phyloP scores from a whole-genome alignment of 2,329 filamentous ascomycete genomes.

The Raffaelea ambrosiae region DNA sequence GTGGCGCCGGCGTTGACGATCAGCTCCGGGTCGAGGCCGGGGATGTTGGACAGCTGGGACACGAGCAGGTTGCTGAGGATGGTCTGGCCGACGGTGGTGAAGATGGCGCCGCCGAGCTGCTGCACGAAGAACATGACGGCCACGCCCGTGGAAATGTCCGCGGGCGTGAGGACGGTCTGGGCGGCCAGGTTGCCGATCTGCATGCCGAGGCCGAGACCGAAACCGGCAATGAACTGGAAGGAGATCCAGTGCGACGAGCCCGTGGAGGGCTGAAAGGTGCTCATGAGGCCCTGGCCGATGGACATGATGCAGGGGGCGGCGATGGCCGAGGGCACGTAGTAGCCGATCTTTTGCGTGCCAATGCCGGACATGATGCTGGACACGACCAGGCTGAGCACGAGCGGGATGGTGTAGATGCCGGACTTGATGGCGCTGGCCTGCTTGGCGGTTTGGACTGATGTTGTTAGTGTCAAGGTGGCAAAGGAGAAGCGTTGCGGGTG shows the following conservation, averaged over 20 bases:
- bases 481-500: neutral
- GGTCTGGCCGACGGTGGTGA: constrained; percentile 48
- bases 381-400: constrained; percentile 46
- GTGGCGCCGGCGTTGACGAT: constrained; percentile 49
- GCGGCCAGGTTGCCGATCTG: constrained; percentile 48
- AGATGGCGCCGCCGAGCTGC: constrained; percentile 50
- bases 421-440: constrained; percentile 43
- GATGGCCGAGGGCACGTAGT: constrained; percentile 52
- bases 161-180: constrained; percentile 41
- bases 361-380: constrained; percentile 40
- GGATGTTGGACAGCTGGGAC: constrained; percentile 26
- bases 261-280: constrained; percentile 40
- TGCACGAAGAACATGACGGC: constrained; percentile 50
- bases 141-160: constrained; percentile 46
- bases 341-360: constrained; percentile 44
- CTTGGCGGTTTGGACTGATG: constrained; percentile 47
- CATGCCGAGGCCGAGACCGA: constrained; percentile 51
- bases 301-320: constrained; percentile 39
- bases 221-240: constrained; percentile 50
- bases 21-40: constrained; percentile 30
- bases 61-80: constrained; percentile 40
- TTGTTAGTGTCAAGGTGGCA: neutral
- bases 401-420: constrained; percentile 47
- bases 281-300: constrained; percentile 48
- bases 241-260: constrained; percentile 47